Conservation (phyloP, 768 basidiomycete genomes). For the Galerina marginata region DNA sequence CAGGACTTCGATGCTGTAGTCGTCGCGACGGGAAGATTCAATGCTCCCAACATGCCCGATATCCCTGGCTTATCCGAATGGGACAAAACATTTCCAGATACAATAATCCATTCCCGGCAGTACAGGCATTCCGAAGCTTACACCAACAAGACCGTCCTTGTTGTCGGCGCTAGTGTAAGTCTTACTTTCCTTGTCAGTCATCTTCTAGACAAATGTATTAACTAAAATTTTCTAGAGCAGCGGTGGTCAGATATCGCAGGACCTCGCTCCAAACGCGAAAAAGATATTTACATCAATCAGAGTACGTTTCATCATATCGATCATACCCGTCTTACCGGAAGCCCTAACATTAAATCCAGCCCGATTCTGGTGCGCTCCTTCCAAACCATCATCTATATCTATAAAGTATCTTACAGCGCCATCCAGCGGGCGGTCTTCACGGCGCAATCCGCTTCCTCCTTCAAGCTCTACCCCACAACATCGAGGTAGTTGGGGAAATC, state of each 20-base stretch:
- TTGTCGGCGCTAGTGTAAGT: conserved; percentile 47
- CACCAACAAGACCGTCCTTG: conserved; percentile 42
- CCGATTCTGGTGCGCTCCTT: background rate
- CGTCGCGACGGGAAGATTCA: conserved; percentile 39
- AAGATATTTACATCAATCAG: conserved; percentile 39
- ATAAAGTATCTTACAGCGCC: conserved; percentile 12
- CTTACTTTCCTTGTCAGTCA: background rate
- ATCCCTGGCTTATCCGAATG: conserved; percentile 42
- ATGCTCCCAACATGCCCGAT: conserved; percentile 38
- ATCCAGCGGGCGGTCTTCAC: conserved; percentile 15
- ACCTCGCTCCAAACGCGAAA: conserved; percentile 35
- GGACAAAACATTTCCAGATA: conserved; percentile 37
- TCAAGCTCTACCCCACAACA: conserved; percentile 34
- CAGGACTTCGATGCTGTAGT: conserved; percentile 43
- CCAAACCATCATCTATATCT: no score
- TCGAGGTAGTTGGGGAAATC: conserved; percentile 45
- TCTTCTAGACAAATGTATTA: background rate
- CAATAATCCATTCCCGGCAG: conserved; percentile 44
- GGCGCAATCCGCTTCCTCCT: conserved; percentile 8
- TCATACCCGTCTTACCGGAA: background rate
- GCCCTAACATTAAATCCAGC: conserved; percentile 5
- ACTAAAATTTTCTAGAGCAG: conserved; percentile 31
- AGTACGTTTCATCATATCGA: conserved; percentile 15
- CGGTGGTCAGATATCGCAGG: conserved; percentile 41
- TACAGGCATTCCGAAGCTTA: conserved; percentile 46